These are phyloP conservation scores for Pseudocercospora fijiensis DNA, from an alignment of 2,329 filamentous ascomycete species.

Conservation along the genomic window DNA sequence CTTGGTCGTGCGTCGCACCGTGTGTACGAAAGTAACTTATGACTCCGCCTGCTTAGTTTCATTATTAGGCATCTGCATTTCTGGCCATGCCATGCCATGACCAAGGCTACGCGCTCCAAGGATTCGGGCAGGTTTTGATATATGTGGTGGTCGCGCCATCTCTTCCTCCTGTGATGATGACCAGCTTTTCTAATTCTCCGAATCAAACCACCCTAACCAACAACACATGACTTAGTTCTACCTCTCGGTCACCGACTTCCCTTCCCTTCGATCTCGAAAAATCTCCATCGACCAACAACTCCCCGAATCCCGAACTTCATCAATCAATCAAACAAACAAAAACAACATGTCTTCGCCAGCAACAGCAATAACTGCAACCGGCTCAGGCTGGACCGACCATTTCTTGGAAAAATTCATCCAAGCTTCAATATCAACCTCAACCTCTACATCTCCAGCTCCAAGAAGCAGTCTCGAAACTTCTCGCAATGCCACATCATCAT, in stretches of 20 bases:
- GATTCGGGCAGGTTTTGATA: background rate
- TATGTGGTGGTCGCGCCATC: background rate
- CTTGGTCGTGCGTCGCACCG: background rate
- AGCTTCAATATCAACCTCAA: slow-evolving; percentile 17
- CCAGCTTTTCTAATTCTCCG: too few relatives aligned
- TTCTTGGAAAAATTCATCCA: slow-evolving; percentile 24
- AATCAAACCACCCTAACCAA: too few relatives aligned
- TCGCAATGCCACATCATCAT: background rate
- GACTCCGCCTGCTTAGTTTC: slow-evolving; percentile 9
- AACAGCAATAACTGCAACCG: slow-evolving; percentile 2
- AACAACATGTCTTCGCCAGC: slow-evolving; percentile 13
- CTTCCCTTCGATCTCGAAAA: background rate
- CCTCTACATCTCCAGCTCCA: slow-evolving; percentile 9
- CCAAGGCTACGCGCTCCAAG: background rate
- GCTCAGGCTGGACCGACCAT: slow-evolving; percentile 15
- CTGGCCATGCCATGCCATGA: background rate
- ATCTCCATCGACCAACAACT: background rate
- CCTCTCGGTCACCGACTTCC: background rate
- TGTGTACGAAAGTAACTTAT: background rate
- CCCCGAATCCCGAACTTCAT: background rate
- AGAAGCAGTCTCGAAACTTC: slow-evolving; percentile 14
- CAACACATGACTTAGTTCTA: background rate
- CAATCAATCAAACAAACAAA: background rate
- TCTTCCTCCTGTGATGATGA: background rate
- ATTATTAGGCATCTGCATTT: slow-evolving; percentile 5